Base-by-base conservation (phyloP, 352 stramenopile species). In the Phytophthora multivora region DNA sequence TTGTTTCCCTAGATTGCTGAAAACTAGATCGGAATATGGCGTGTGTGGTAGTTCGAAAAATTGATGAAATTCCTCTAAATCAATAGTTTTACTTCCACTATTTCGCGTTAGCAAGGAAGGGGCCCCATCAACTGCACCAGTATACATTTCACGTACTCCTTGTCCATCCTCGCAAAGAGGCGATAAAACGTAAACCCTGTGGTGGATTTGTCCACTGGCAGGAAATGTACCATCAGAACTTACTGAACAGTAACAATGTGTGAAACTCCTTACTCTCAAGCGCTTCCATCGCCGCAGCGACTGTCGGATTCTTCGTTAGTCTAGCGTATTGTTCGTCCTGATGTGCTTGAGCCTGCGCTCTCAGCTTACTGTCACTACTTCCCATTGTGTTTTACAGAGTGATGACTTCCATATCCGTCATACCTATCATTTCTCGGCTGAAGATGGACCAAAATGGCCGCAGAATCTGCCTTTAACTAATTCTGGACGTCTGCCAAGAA, bases 21-120 rank as follows among this genome's bases (percentile, higher is more conserved):
- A 85, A 5, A 86, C 66, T 18, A 86, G 66, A 28, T 88, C 72
- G 1, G 79, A 86, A 30, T 85, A 70, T 0, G 53, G 58, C 2
- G 76, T 77, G n/a, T 75, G 75, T 0, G 58, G 57, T 10, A 86
- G 43, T 2, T 63, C 59, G 5, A 86, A 73, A 56, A 73, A 81
- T 4, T 51, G 54, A 28, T 85, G 72, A 23, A 86, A 72, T 49
- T 88, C 74, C 28, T 80, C 65, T 30, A 88, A 42, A 39, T 83
- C 76, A 28, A 86, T 85, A n/a, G 76, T 72, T 53, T 82, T 74
- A 60, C 76, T 88, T n/a, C 40, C 63, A 9, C 78, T 88, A 28
- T 19, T 19, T 9, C 9, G 4, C 16, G 25, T 31, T 42, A 42
- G 28, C 31, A 42, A 33, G n/a, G n/a, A n/a, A n/a, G n/a, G n/a